Conservation (phyloP, 306 rosid species). For the Prosopis cineraria region DNA sequence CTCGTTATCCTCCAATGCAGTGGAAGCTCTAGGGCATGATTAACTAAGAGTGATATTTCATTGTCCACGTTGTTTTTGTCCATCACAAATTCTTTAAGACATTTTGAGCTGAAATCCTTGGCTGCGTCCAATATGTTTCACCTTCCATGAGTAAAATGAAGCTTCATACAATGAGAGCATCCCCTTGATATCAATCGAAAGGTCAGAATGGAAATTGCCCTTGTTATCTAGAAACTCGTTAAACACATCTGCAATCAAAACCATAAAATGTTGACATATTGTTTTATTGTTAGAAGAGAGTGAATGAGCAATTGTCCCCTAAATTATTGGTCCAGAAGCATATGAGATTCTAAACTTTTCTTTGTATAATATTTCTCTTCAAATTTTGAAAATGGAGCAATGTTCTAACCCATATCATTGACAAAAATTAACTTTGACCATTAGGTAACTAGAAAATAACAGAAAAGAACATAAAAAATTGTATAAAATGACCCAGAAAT, state of each 20-base stretch:
- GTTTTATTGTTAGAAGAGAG: neutral
- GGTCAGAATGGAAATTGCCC: neutral
- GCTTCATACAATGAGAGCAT: conserved; percentile 41
- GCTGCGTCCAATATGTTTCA: conserved; percentile 4
- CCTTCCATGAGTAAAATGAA: conserved; percentile 22
- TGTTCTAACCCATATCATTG: no score
- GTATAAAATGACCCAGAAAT: no score
- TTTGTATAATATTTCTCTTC: no score
- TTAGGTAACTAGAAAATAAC: no score
- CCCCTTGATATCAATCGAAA: conserved; percentile 1
- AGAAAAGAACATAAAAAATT: no score
- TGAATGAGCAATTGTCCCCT: no score
- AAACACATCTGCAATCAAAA: conserved; percentile 14
- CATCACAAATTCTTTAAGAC: conserved; percentile 8
- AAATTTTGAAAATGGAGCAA: no score
- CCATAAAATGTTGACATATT: neutral
- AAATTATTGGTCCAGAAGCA: no score
- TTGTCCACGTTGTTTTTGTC: neutral
- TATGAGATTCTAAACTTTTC: no score
- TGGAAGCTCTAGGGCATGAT: conserved; percentile 42
- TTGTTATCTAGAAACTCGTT: conserved; percentile 2
- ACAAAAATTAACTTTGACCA: no score
- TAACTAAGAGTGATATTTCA: conserved; percentile 1
- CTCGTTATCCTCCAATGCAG: conserved; percentile 40
- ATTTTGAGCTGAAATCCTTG: conserved; percentile 2